Conservation (phyloP, 192 early-diverging fungal species). For the Piromyces finnis region DNA sequence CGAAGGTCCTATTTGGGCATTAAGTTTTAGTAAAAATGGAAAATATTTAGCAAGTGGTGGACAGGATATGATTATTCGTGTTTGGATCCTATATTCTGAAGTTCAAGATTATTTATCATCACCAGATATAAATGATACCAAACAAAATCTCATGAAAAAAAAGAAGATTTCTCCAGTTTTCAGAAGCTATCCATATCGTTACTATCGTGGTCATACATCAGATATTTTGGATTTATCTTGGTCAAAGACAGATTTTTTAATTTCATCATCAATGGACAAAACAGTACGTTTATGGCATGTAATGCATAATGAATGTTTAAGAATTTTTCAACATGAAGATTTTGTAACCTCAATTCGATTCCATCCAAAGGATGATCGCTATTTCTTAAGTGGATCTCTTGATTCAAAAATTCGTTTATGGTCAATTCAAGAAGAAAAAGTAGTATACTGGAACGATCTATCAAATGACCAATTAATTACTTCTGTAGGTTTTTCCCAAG, state of each 20-base stretch:
- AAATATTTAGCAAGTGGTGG: conserved; percentile 62
- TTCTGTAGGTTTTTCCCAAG: conserved; percentile 54
- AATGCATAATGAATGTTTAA: conserved; percentile 48
- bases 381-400: conserved; percentile 61
- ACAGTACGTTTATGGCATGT: conserved; percentile 78
- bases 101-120: not conserved
- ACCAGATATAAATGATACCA: not conserved
- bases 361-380: conserved; percentile 65
- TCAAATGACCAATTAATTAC: conserved; percentile 54
- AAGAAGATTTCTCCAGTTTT: not conserved
- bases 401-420: conserved; percentile 65
- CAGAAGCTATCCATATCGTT: conserved; percentile 29
- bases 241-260: conserved; percentile 50
- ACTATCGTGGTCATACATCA: conserved; percentile 52
- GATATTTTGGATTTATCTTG: conserved; percentile 41
- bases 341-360: conserved; percentile 64
- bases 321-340: conserved; percentile 58
- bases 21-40: conserved; percentile 64
- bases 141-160: not conserved
- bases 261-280: conserved; percentile 64
- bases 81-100: conserved; percentile 37
- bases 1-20: conserved; percentile 39
- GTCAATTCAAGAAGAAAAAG: conserved; percentile 60
- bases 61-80: conserved; percentile 46
- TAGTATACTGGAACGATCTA: conserved; percentile 57